Conservation (phyloP, 257 asterid species). For the Salvia rosmarinus region DNA sequence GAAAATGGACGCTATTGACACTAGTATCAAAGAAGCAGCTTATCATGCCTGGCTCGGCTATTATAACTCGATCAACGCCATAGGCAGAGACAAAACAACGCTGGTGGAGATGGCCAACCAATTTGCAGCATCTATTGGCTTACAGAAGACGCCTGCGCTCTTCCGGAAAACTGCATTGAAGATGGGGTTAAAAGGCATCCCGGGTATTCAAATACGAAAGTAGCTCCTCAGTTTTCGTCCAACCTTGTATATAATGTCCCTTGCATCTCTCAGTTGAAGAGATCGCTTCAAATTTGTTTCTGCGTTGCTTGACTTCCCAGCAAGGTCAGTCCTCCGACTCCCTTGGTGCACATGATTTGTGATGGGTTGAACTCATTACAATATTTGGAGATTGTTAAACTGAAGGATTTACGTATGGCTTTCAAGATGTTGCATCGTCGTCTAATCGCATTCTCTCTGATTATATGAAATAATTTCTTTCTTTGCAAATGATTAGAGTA, state of each 20-base stretch:
- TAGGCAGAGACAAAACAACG: slow-evolving; percentile 78
- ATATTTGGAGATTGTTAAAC: too few relatives aligned
- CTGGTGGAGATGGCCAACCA: slow-evolving; percentile 81
- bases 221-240: slow-evolving; percentile 41
- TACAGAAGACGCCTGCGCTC: slow-evolving; percentile 72
- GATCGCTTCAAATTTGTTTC: too few relatives aligned
- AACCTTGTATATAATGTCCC: slow-evolving; percentile 17
- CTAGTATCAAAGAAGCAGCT: slow-evolving; percentile 78
- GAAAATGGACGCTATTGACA: slow-evolving; percentile 62
- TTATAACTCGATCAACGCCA: slow-evolving; percentile 67
- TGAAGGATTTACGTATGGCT: neutral
- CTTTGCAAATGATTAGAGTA: neutral
- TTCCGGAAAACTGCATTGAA: slow-evolving; percentile 74
- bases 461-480: neutral
- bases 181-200: slow-evolving; percentile 86
- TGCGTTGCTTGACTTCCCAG: neutral
- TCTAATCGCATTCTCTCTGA: too few relatives aligned
- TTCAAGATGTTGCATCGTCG: slow-evolving; percentile 20
- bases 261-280: too few relatives aligned
- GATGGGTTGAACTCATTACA: too few relatives aligned
- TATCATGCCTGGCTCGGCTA: slow-evolving; percentile 95
- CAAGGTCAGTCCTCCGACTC: neutral
- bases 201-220: slow-evolving; percentile 68
- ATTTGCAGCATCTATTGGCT: slow-evolving; percentile 80
- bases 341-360: neutral